Percentiles rank a stretch among this genome's conserved stretches.
These are phyloP conservation scores for Wolfiporia cocos DNA, from an alignment of 1,284 basidiomycete genomes.

Conservation along the genomic window DNA sequence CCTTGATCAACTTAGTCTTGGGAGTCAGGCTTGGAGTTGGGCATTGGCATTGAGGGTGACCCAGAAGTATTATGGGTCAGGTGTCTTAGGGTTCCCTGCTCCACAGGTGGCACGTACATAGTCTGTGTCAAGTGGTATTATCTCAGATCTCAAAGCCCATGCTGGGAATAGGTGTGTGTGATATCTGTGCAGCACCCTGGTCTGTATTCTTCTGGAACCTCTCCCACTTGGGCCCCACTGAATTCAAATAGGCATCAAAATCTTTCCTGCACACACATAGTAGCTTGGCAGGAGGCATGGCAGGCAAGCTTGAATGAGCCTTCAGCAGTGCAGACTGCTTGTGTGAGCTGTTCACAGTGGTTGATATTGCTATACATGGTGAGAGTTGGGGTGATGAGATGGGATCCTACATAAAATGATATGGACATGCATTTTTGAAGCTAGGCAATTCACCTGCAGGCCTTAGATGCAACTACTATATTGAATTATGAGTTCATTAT, in stretches of 20 bases:
- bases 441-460: constrained; percentile 40
- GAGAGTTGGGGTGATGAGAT: neutral
- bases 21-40: too few species aligned
- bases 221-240: constrained; percentile 75
- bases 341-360: constrained; percentile 81
- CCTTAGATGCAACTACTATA: too few species aligned
- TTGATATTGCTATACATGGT: constrained; percentile 52
- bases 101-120: too few species aligned
- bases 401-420: constrained; percentile 64
- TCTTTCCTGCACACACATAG: constrained; percentile 79
- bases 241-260: constrained; percentile 77
- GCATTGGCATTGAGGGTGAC: too few species aligned
- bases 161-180: constrained; percentile 25
- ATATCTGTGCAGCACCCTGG: constrained; percentile 37
- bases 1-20: too few species aligned
- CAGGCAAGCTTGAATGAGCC: constrained; percentile 72
- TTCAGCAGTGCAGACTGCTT: constrained; percentile 82
- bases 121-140: too few species aligned
- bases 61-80: too few species aligned
- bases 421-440: constrained; percentile 42
- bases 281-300: constrained; percentile 63
- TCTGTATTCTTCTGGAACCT: constrained; percentile 51
- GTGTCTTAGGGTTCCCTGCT: too few species aligned
- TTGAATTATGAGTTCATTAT: too few species aligned
- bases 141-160: constrained; percentile 16